A percentile compares a stretch with the other conserved stretches of the same genome.
Conservation (phyloP, 345 rosid genomes). For the Eucalyptus regnans region DNA sequence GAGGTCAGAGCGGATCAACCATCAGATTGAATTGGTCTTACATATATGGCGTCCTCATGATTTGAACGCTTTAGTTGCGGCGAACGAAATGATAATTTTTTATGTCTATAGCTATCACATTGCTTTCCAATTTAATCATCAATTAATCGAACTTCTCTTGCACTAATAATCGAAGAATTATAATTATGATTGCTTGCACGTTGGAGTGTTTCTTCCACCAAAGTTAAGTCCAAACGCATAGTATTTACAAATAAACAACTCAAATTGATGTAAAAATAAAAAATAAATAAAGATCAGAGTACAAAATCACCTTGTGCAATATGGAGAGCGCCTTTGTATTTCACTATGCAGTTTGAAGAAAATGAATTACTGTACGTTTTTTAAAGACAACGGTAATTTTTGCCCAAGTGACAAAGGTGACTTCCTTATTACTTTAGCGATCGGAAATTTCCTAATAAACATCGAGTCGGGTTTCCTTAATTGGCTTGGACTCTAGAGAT, state of each 20-base stretch:
- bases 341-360: not conserved
- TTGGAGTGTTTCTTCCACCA: not conserved
- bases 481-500: not conserved
- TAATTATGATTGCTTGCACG: not conserved
- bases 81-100: not conserved
- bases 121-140: not conserved
- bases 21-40: not conserved
- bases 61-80: not conserved
- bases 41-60: not conserved
- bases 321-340: not conserved
- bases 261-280: not conserved
- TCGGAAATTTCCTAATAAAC: not conserved
- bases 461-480: not conserved
- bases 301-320: not conserved
- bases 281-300: no score
- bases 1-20: not conserved
- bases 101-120: not conserved
- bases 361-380: not conserved
- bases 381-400: not conserved
- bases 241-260: not conserved
- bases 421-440: not conserved
- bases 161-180: no score
- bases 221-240: no score
- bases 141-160: not conserved
- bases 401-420: not conserved